Evolutionary conservation across 2,329 filamentous ascomycete species (phyloP), one percentile per base, ranked within the genome.

Genomic region (Aspergillus carbonarius): DNA sequence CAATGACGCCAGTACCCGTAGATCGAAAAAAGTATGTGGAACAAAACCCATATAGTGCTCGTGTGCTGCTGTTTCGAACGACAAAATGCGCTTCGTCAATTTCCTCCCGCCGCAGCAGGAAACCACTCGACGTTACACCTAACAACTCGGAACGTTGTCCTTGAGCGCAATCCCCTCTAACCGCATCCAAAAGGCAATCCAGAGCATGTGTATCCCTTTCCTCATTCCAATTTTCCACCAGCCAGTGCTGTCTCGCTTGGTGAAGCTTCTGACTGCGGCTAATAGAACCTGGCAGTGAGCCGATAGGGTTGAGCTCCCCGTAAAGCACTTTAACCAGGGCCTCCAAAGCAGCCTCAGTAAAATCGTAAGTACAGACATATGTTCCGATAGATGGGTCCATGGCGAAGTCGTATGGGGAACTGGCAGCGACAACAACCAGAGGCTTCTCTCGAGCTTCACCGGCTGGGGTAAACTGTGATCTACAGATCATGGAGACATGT

Each of bases 311-410:
- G 25, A 87, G 73, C 60, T 96, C 91, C 9, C 93, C 93, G 66
- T 93, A 93, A 0, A 97, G 78, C 0, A 91, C 89, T 59, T 91
- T 88, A 17, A 96, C 91, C 4, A 96, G 79, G 1, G 92, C 91
- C 60, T 89, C 88, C 78, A 97, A 85, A 17, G 93, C 92, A 7
- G 90, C 93, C 68, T 97, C 93, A 0, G 93, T 97, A 69, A 96
- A 97, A 76, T 97, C 93, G 73, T 96, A 97, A 0, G 93, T 96
- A 79, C 93, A 97, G 40, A 98, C 84, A 68, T 97, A 97, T 1
- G 93, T 96, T 5, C 91, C 90, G 40, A 98, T 93, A 0, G 87
- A 87, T 63, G 89, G 89, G 69, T 98, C 93, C 84, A 93, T 92
- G 46, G 92, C 92, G 72, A 98, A 98, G 73, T 98, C 93, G 74